Evolutionary conservation across 2,329 filamentous ascomycete species (phyloP).

Genomic region (Colletotrichum truncatum): DNA sequence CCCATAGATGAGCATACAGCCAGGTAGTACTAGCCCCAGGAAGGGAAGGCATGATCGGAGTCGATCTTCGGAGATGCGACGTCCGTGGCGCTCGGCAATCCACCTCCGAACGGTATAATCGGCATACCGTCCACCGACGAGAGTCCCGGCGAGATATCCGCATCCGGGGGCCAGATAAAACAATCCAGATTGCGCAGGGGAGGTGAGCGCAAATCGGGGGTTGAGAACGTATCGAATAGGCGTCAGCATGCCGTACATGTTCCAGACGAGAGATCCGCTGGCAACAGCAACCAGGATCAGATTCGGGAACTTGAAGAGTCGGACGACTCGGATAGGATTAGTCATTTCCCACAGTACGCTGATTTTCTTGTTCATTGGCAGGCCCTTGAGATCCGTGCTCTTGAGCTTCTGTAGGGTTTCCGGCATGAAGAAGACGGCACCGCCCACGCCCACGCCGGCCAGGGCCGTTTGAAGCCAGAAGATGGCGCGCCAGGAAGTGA

Average conservation of each 20-base stretch:
- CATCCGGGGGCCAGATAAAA: conserved; percentile 77
- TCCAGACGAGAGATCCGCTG: conserved; percentile 72
- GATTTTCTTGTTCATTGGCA: conserved; percentile 52
- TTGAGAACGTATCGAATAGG: conserved; percentile 77
- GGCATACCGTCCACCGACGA: conserved; percentile 74
- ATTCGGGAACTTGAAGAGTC: conserved; percentile 73
- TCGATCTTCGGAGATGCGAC: conserved; percentile 77
- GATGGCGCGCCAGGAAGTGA: conserved; percentile 72
- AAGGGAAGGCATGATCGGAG: conserved; percentile 69
- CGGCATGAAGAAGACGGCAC: conserved; percentile 69
- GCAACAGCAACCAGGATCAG: conserved; percentile 67
- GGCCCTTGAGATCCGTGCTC: conserved; percentile 68
- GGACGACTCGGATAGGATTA: conserved; percentile 71
- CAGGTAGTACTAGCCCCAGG: conserved; percentile 66
- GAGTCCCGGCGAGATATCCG: conserved; percentile 73
- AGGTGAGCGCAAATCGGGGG: conserved; percentile 71
- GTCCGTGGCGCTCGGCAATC: conserved; percentile 58
- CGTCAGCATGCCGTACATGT: conserved; percentile 75
- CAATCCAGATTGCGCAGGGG: conserved; percentile 70
- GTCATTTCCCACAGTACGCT: conserved; percentile 53
- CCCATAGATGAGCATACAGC: conserved; percentile 75
- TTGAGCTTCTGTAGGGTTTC: conserved; percentile 74
- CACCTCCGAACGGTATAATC: conserved; percentile 70
- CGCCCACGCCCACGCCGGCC: conserved; percentile 61
- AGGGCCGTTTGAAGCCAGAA: conserved; percentile 77